Evolutionary conservation across 345 rosid genomes (phyloP).

Genomic region (Eucalyptus virginea): DNA sequence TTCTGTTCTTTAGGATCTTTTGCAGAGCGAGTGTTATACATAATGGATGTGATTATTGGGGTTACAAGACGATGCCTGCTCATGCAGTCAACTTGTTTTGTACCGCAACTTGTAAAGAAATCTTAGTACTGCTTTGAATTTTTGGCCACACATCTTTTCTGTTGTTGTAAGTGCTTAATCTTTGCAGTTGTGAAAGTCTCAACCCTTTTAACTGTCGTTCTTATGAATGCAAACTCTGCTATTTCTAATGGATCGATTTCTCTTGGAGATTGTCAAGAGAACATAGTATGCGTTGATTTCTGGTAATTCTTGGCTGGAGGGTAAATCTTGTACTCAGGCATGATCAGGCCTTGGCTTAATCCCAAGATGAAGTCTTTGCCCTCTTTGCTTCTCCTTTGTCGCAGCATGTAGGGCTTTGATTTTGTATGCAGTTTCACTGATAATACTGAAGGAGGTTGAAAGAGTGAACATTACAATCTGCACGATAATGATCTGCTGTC

Average conservation of each 20-base stretch:
- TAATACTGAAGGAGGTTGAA: background rate
- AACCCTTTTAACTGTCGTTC: background rate
- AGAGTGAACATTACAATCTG: background rate
- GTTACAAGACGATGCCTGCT: background rate
- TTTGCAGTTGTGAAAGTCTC: background rate
- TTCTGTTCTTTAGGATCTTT: background rate
- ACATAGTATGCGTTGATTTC: background rate
- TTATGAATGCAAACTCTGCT: background rate
- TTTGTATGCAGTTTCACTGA: background rate
- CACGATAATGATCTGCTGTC: background rate
- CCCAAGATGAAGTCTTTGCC: background rate
- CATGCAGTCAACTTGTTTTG: background rate
- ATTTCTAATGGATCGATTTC: background rate
- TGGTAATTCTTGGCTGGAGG: background rate
- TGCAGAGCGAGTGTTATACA: background rate
- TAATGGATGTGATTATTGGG: background rate
- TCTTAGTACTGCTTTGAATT: background rate
- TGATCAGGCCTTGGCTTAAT: background rate
- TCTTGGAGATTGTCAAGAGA: background rate
- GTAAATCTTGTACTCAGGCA: background rate
- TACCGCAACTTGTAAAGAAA: background rate
- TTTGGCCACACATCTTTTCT: background rate
- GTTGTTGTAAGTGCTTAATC: background rate
- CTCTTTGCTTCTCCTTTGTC: background rate
- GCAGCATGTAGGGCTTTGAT: background rate